phyloP scores from a whole-genome alignment of 1,284 basidiomycete species.

The Cystobasidium sp. region DNA sequence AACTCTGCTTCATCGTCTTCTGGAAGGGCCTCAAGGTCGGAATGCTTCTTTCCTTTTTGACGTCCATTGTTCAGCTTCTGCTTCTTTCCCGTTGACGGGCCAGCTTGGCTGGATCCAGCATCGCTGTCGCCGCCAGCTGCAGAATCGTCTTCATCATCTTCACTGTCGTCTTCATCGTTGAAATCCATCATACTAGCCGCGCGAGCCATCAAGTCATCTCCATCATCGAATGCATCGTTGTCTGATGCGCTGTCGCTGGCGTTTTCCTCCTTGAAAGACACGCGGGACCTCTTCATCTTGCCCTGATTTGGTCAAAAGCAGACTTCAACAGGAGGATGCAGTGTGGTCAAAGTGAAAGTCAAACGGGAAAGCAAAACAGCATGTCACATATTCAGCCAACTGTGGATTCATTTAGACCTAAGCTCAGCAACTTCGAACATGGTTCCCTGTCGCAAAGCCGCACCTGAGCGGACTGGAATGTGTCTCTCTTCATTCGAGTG shows the following conservation, averaged over 20 bases:
- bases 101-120: constrained; percentile 15
- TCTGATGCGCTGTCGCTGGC: constrained; percentile 19
- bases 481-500: too few species aligned
- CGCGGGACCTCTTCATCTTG: constrained; percentile 7
- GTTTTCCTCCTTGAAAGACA: background rate
- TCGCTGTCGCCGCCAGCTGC: background rate
- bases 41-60: constrained; percentile 16
- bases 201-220: constrained; percentile 43
- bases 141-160: constrained; percentile 22
- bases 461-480: too few species aligned
- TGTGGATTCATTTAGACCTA: too few species aligned
- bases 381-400: too few species aligned
- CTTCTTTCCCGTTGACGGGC: constrained; percentile 20
- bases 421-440: too few species aligned
- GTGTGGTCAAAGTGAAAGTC: too few species aligned
- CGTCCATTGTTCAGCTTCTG: constrained; percentile 27
- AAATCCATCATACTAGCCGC: constrained; percentile 43
- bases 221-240: constrained; percentile 40
- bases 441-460: too few species aligned
- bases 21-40: constrained; percentile 2
- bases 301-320: too few species aligned
- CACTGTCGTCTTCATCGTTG: constrained; percentile 37
- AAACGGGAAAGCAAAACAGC: too few species aligned
- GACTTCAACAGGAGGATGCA: too few species aligned
- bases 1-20: constrained; percentile 13